Evolutionary conservation across 805 yeast genomes (phyloP), one percentile per base, ranked within the genome.

Genomic region (Hanseniaspora hatyaiensis): DNA sequence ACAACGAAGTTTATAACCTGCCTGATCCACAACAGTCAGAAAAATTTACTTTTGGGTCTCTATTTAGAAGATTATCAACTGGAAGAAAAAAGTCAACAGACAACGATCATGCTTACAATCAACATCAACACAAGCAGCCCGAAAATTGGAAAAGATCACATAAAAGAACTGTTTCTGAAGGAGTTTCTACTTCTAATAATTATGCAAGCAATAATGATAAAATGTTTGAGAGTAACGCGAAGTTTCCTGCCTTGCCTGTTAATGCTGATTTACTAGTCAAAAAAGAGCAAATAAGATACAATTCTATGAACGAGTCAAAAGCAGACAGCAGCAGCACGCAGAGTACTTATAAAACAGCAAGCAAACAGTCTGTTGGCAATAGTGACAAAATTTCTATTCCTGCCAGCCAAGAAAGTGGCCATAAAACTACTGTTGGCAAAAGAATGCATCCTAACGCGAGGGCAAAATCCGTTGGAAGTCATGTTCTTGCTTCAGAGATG

Each of bases 381-480:
- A 37, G 33, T 22, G 28, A 9, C 54, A 52, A 33, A 59, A 59
- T 12, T 42, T 59, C 60, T 16, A 11, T 26, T 26, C 29, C 29
- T 8, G 6, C 29, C 11, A 26, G 29, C 11, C 57, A 52, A 22
- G 49, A 51, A 15, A 53, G 51, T 38, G 49, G 57, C 1, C 55
- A 59, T 6, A 58, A 57, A 22, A n/a, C 18, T 8, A 2, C 6
- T 8, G 23, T 15, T 22, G 62, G 63, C 8, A 61, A 64, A 31
- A 68, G 62, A 52, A 61, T 58, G 50, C 95, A 84, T 61, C 94
- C 95, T 31, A 77, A 86, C 12, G 94, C 94, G 0, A 74, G 95
- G 56, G 94, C 94, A 2, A 85, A 82, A 59, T 82, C 94, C 18
- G 78, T 84, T 41, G 67, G 67, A 6, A 87, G 88, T n/a, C 89